Conservation (phyloP, 176 grass and related monocot species). For the Carex pumila region DNA sequence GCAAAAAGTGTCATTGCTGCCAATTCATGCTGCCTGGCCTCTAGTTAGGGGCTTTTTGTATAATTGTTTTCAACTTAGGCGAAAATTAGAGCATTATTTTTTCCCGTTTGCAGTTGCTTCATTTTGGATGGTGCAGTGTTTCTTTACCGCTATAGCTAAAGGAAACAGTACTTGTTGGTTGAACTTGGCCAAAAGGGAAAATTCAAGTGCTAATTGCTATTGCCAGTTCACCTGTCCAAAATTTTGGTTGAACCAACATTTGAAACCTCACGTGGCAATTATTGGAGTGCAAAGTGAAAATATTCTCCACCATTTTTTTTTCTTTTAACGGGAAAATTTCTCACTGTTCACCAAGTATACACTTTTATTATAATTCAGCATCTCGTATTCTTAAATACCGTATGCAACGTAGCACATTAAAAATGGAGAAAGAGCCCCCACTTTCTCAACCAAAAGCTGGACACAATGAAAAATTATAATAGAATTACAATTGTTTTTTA, state of each 20-base stretch:
- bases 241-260: neutral
- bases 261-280: neutral
- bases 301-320: neutral
- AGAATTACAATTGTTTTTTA: neutral
- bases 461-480: neutral
- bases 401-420: too few species aligned
- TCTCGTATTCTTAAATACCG: too few species aligned
- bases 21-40: neutral
- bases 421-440: too few species aligned
- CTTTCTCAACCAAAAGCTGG: neutral
- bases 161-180: neutral
- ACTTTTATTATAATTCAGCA: too few species aligned
- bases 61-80: conserved; percentile 4
- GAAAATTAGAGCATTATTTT: neutral
- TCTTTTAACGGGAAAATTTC: neutral
- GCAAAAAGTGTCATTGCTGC: neutral
- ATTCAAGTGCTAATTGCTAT: neutral
- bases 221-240: neutral
- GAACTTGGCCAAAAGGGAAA: neutral
- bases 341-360: too few species aligned
- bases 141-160: neutral
- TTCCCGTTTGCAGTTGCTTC: neutral
- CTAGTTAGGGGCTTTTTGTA: neutral
- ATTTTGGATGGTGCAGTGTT: neutral
- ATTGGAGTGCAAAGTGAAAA: neutral